Conservation (phyloP, 805 yeast genomes). For the Ogataea angusta region DNA sequence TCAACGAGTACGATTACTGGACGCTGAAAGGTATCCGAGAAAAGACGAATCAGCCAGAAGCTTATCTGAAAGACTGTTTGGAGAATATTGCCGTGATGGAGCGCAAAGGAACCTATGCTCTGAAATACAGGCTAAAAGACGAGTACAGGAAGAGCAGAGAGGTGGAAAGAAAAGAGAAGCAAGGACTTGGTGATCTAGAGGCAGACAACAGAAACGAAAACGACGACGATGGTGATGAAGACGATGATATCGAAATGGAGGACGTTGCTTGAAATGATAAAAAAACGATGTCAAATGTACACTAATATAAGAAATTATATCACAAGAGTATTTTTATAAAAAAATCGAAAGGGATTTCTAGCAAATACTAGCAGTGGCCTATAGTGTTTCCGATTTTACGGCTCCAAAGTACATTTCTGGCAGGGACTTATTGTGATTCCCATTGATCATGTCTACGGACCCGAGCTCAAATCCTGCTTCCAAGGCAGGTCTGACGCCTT, state of each 20-base stretch:
- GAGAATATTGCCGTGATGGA: conserved; percentile 87
- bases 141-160: conserved; percentile 82
- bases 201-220: conserved; percentile 34
- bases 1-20: conserved; percentile 97
- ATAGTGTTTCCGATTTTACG: neutral
- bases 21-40: conserved; percentile 90
- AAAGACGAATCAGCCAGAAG: conserved; percentile 93
- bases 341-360: conserved; percentile 2
- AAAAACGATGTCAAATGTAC: conserved; percentile 3
- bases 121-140: conserved; percentile 84
- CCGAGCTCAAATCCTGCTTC: neutral
- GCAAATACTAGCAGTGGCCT: neutral
- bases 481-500: conserved; percentile 4
- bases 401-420: too few relatives aligned
- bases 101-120: conserved; percentile 93
- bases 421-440: neutral
- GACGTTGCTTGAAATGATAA: conserved; percentile 46
- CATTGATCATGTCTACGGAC: conserved; percentile 3
- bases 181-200: conserved; percentile 45
- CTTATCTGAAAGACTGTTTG: conserved; percentile 82
- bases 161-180: conserved; percentile 66
- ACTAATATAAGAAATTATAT: neutral
- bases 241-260: conserved; percentile 72
- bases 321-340: neutral
- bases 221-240: conserved; percentile 35